Percentiles rank a stretch among this genome's conserved stretches.
phyloP scores from a whole-genome alignment of 2,329 filamentous ascomycete genomes.

The Penicillium sp. region DNA sequence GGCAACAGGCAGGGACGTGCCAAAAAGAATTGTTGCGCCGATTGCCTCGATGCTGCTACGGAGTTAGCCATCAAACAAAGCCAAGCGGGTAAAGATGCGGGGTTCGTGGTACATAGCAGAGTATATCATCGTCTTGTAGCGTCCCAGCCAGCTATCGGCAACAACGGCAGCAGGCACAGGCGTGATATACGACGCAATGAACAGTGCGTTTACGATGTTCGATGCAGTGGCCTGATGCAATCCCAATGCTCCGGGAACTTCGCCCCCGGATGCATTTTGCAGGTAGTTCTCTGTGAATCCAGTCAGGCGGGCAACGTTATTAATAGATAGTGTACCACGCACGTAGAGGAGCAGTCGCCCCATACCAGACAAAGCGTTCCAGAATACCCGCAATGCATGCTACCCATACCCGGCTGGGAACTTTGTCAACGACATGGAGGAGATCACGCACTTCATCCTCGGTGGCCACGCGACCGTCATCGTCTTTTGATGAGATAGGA shows the following conservation, averaged over 20 bases:
- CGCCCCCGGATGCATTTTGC: slow-evolving; percentile 9
- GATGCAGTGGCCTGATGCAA: slow-evolving; percentile 57
- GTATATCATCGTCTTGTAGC: slow-evolving; percentile 37
- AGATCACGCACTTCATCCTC: slow-evolving; percentile 12
- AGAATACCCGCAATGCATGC: slow-evolving; percentile 6
- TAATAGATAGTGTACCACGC: background rate
- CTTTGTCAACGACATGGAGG: slow-evolving; percentile 10
- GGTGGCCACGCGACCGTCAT: slow-evolving; percentile 3
- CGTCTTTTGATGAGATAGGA: background rate
- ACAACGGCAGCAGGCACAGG: slow-evolving; percentile 38
- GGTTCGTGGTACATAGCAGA: slow-evolving; percentile 21
- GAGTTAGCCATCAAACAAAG: background rate
- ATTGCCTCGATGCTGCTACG: slow-evolving; percentile 10
- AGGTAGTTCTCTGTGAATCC: slow-evolving; percentile 13
- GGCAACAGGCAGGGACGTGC: slow-evolving; percentile 21
- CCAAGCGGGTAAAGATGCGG: too few relatives aligned
- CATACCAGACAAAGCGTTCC: slow-evolving; percentile 16
- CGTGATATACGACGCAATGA: slow-evolving; percentile 49
- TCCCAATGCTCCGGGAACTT: slow-evolving; percentile 53
- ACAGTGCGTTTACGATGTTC: slow-evolving; percentile 56
- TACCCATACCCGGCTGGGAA: slow-evolving; percentile 10
- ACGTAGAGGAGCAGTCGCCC: slow-evolving; percentile 11
- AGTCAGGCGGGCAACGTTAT: background rate
- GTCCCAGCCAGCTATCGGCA: slow-evolving; percentile 40
- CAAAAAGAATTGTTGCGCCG: slow-evolving; percentile 24